Evolutionary conservation across 371 early-diverging fungal species (phyloP), one percentile per base, ranked within the genome.

Genomic region (Fennellomyces sp.): DNA sequence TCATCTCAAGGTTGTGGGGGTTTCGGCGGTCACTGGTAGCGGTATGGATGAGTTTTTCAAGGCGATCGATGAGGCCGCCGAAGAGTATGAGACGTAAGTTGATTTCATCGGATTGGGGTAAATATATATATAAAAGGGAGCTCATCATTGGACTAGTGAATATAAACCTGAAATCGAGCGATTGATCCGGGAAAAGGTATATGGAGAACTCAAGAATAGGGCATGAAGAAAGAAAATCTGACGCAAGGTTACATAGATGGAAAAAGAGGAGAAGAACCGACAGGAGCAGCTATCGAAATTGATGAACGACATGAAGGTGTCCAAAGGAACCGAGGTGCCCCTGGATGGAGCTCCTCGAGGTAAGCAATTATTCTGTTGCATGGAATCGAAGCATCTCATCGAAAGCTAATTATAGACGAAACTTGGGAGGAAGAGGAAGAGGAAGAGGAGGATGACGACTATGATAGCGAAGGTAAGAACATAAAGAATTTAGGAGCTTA

Each of bases 21-120:
- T 99, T 10, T 95, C 96, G 31, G 91, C 98, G 2, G 89, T 95
- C 57, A 98, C 98, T 0, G 99, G 99, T 8, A 86, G 80, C 10
- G 99, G 99, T 12, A 91, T 97, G 75, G 89, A 88, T 30, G 98
- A 94, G 26, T 91, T 99, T 65, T 89, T 99, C 60, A 83, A 84
- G 12, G 91, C 91, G 13, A 86, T 98, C 11, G 85, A 88, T 30
- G 94, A 93, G 39, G 94, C 94, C 12, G 86, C 85, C 4, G 71
- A 84, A 2, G 97, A 97, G 70, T 98, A 97, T 62, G 80, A 91
- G 49, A 72, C 56, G 76, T 78, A 67, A 38, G 33, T 52, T 13
- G 36, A 15, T 39, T 21, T 60, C n/a, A n/a, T n/a, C n/a, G n/a
- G n/a, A n/a, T n/a, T n/a, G n/a, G n/a, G n/a, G n/a, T n/a, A n/a